Base-by-base conservation (phyloP, 2,329 filamentous ascomycete species). In the Rhynchosporium secalis region DNA sequence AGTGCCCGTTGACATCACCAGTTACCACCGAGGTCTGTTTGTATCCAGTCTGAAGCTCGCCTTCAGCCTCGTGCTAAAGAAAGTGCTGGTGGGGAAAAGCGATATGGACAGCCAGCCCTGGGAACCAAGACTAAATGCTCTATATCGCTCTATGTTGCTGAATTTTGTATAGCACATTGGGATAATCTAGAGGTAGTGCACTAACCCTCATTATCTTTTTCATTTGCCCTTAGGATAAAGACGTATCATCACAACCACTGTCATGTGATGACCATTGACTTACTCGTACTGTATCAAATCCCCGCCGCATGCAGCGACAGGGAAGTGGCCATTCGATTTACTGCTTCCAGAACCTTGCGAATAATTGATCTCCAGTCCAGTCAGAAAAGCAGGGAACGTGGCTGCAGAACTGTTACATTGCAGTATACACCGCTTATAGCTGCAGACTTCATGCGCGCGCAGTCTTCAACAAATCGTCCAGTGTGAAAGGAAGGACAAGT, bases 31-130 rank as follows among this genome's bases (percentile, higher is more conserved):
- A 36, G 33, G 33, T 36, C 5, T 10, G 26, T 20, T 20, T 20
- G 20, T 20, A n/a, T 52, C 48, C 55, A 47, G 43, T 57, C 55
- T 15, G 15, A 29, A 40, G 56, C 45, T 13, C n/a, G 20, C 28
- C 56, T 58, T 20, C 12, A 58, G 56, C 56, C 56, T 58, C 56
- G 56, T 58, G 55, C 40, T 48, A 52, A 29, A 29, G n/a, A n/a
- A 29, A 29, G n/a, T 6, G 43, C 13, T 45, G 43, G 43, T 45
- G 43, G n/a, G 43, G 45, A 47, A 47, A 2, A 10, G 43, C 20
- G n/a, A 29, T 29, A n/a, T 43, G 4, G 15, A 43, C 41, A 43
- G 20, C 15, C 31, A 7, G 26, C 20, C 20, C 20, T 1, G 20
- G 20, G 20, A 20, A 20, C 20, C 20, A 20, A 20, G 20, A 20